Conservation (phyloP, 2,329 filamentous ascomycete species). For the Microsporum ferrugineum region DNA sequence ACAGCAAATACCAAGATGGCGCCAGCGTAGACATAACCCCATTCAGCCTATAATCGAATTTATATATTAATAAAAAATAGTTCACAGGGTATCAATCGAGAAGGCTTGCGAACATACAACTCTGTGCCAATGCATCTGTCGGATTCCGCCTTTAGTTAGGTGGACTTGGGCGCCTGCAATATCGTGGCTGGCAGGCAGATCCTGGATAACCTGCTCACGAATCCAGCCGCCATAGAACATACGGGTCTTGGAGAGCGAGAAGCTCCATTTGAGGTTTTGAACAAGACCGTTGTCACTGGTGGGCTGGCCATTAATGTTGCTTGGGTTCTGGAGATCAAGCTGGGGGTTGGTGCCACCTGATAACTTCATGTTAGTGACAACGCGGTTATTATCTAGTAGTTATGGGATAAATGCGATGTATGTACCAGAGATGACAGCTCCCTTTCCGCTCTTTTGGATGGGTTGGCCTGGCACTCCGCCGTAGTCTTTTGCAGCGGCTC, state of each 20-base stretch:
- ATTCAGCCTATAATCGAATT: slow-evolving; percentile 46
- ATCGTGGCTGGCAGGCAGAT: slow-evolving; percentile 53
- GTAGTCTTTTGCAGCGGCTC: slow-evolving; percentile 1
- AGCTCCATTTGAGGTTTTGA: slow-evolving; percentile 58
- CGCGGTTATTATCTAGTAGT: neutral
- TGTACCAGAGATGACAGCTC: slow-evolving; percentile 47
- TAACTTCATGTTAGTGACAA: slow-evolving; percentile 3
- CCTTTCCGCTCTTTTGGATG: slow-evolving; percentile 44
- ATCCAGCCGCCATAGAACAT: slow-evolving; percentile 55
- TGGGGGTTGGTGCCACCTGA: slow-evolving; percentile 53
- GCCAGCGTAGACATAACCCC: slow-evolving; percentile 52
- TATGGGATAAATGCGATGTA: neutral
- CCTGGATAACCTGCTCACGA: slow-evolving; percentile 54
- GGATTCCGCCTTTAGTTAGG: slow-evolving; percentile 52
- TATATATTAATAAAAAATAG: slow-evolving; percentile 2
- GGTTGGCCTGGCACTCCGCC: slow-evolving; percentile 44
- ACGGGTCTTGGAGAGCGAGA: slow-evolving; percentile 55
- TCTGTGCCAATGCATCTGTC: slow-evolving; percentile 57
- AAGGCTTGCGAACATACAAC: slow-evolving; percentile 39
- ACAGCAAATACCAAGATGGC: slow-evolving; percentile 49
- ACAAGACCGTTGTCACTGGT: slow-evolving; percentile 53
- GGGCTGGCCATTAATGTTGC: slow-evolving; percentile 49
- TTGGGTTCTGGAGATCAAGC: slow-evolving; percentile 52
- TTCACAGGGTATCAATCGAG: neutral
- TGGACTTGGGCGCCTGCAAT: slow-evolving; percentile 59